A percentile compares a stretch with the other conserved stretches of the same genome.
These are phyloP conservation scores for Amanita pallidorosea DNA, from an alignment of 768 basidiomycete genomes.

Conservation along the genomic window DNA sequence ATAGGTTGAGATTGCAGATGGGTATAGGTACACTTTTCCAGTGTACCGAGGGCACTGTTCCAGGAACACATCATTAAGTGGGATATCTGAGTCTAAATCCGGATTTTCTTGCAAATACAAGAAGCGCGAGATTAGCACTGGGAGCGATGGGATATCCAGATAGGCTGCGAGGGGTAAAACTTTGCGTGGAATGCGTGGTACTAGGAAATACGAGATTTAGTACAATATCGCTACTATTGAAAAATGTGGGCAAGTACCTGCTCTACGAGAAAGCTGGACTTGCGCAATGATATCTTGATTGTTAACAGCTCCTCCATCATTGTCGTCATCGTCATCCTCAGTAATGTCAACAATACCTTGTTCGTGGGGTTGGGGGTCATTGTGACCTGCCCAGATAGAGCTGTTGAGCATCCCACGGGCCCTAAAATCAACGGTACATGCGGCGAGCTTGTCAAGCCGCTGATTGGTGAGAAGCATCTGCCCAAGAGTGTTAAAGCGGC, in stretches of 20 bases:
- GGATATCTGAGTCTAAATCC: too few species aligned
- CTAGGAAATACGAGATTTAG: too few species aligned
- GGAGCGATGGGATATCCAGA: too few species aligned
- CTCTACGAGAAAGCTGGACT: neutral
- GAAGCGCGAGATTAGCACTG: too few species aligned
- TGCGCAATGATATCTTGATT: neutral
- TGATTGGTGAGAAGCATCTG: neutral
- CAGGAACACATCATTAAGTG: too few species aligned
- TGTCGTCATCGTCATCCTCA: neutral
- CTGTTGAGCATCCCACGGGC: neutral
- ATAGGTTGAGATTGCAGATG: too few species aligned
- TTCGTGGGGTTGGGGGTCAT: neutral
- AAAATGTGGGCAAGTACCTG: neutral
- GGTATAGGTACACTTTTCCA: too few species aligned
- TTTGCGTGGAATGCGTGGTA: too few species aligned
- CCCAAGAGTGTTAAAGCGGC: neutral
- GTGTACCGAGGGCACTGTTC: too few species aligned
- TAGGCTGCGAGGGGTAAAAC: too few species aligned
- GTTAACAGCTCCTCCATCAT: neutral
- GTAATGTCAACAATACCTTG: neutral
- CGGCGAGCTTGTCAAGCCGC: neutral
- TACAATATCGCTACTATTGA: too few species aligned
- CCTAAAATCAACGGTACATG: neutral
- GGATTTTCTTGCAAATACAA: too few species aligned
- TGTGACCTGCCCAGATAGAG: neutral